Percentiles rank a stretch among this genome's conserved stretches.
phyloP scores from a whole-genome alignment of 192 early-diverging fungal genomes.

The Spizellomyces sp. region DNA sequence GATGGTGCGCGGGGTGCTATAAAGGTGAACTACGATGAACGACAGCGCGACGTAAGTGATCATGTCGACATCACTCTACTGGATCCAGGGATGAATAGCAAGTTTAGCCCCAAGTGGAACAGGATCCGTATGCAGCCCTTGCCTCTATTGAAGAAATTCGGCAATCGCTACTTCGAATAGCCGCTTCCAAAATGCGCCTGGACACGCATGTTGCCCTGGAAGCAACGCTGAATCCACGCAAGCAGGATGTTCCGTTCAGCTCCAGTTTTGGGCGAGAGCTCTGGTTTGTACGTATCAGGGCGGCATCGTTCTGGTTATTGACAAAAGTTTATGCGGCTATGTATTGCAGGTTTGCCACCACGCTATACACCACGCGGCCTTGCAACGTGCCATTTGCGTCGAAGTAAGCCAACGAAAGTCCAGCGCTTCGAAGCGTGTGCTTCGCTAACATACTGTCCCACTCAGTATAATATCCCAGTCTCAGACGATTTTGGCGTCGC shows the following conservation, averaged over 20 bases:
- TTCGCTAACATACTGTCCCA: neutral
- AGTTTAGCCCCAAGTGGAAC: constrained; percentile 5
- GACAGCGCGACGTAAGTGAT: constrained; percentile 24
- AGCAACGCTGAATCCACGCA: neutral
- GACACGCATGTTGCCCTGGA: constrained; percentile 7
- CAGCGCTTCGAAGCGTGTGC: constrained; percentile 9
- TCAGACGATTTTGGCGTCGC: constrained; percentile 27
- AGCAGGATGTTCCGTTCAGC: too few relatives aligned
- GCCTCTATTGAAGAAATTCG: neutral
- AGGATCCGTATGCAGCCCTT: neutral
- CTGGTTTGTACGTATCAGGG: constrained; percentile 26
- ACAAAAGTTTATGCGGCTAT: neutral
- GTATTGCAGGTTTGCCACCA: constrained; percentile 21
- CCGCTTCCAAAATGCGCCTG: constrained; percentile 14
- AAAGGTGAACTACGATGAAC: constrained; percentile 16
- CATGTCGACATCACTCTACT: neutral
- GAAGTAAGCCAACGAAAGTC: constrained; percentile 7
- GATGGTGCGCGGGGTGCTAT: constrained; percentile 3
- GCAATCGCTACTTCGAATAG: neutral
- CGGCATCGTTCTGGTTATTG: neutral
- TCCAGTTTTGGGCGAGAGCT: constrained; percentile 26
- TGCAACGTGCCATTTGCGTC: constrained; percentile 31
- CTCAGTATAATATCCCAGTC: constrained; percentile 19
- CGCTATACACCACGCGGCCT: constrained; percentile 36
- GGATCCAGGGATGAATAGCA: neutral